Evolutionary conservation across 176 grass and related monocot genomes (phyloP).

Genomic region (Aegilops longissima): DNA sequence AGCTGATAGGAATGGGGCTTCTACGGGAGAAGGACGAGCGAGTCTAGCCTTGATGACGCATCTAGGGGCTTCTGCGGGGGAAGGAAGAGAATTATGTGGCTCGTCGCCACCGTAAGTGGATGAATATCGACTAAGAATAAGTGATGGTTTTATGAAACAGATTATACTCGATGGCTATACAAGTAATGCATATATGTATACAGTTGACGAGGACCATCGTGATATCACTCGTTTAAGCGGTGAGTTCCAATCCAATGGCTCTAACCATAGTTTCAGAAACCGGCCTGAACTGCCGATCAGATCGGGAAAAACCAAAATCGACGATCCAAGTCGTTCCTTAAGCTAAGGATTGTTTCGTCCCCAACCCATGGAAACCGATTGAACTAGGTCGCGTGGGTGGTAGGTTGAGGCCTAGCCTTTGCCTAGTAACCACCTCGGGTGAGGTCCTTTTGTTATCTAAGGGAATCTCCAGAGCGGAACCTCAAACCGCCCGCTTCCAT

Average conservation of each 20-base stretch:
- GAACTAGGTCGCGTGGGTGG: neutral
- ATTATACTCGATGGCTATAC: too few relatives aligned
- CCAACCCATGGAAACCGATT: neutral
- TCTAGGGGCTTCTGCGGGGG: rapidly evolving
- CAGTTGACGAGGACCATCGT: neutral
- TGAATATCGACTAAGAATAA: too few relatives aligned
- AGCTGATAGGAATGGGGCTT: neutral
- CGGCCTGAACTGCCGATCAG: rapidly evolving
- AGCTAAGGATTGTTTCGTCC: neutral
- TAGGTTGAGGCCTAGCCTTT: neutral
- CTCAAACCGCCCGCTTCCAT: too few relatives aligned
- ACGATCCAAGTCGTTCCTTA: neutral
- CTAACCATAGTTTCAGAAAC: neutral
- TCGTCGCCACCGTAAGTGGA: rapidly evolving
- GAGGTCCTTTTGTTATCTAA: too few relatives aligned
- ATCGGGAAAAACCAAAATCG: neutral
- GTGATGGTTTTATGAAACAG: too few relatives aligned
- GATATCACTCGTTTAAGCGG: neutral
- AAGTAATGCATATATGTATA: neutral
- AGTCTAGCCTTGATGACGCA: neutral
- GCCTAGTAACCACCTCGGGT: neutral
- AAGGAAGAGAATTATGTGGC: too few relatives aligned
- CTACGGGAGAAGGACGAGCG: neutral
- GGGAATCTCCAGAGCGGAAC: too few relatives aligned
- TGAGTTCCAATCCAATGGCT: neutral